Base-by-base conservation (phyloP, 768 basidiomycete species). In the Cystobasidium tubakii region DNA sequence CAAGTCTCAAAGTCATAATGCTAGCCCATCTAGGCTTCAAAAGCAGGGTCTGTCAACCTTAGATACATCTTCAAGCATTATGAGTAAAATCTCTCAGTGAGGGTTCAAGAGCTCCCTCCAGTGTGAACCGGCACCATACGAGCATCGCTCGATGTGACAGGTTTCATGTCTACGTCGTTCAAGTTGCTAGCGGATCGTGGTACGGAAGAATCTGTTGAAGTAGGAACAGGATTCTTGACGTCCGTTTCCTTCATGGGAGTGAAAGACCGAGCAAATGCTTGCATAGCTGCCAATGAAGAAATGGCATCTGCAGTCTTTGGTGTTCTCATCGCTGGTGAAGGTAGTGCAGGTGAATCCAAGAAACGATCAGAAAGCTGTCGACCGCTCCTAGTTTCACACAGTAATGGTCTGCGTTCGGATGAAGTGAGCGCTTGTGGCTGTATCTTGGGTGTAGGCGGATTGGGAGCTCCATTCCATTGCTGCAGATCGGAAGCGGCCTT, bases 221-320 rank as follows among this genome's bases (percentile, higher is more conserved):
- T 6, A 4, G 29, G 34, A 36, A 42, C 19, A 39, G 31, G 36
- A 36, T 2, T 42, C 4, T 34, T 27, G 34, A 27, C 25, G 25
- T 65, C 63, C 27, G 39, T 13, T 34, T 34, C 13, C 15, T 19
- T 39, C 57, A 13, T 6, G 23, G 57, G 29, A 27, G 57, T 27
- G 23, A 34, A 34, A 29, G 33, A 27, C 13, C 57, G 4, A 29
- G 53, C 50, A 2, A 71, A 39, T 31, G 55, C 34, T 55, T 71
- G 69, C 69, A 71, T 71, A 27, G 34, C 29, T 9, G 69, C 69
- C 9, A 71, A 53, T 10, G 69, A 71, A 46, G 36, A 42, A 17
- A 71, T 42, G 17, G 69, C 69, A 60, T 71, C 55, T 21, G 69
- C 69, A 4, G 69, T 71, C 25, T 15, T 36, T n/a, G 69, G 69